These are phyloP conservation scores for Rhynchosporium agropyri DNA, from an alignment of 2,329 filamentous ascomycete genomes.

Conservation along the genomic window DNA sequence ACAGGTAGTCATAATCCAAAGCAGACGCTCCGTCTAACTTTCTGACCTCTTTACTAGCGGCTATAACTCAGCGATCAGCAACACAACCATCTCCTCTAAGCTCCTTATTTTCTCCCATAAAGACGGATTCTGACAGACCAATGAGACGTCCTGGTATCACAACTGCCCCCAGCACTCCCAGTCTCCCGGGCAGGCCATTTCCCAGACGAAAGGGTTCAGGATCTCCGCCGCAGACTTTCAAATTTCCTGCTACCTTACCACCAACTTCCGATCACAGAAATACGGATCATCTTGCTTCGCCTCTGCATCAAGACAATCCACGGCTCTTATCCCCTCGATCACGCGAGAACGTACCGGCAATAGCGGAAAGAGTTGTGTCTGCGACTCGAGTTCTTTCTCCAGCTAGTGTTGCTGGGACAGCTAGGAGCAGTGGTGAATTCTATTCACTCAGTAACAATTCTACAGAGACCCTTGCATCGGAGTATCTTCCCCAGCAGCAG, in stretches of 20 bases:
- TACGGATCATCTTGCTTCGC: constrained; percentile 19
- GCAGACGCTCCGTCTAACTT: neutral
- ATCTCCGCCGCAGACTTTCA: constrained; percentile 52
- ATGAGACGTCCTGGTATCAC: constrained; percentile 33
- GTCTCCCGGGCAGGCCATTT: constrained; percentile 43
- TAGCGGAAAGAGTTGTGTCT: constrained; percentile 61
- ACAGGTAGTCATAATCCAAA: constrained; percentile 44
- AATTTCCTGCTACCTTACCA: constrained; percentile 53
- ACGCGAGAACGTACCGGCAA: constrained; percentile 47
- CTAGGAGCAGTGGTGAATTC: constrained; percentile 90
- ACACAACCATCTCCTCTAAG: constrained; percentile 43
- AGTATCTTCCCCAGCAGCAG: constrained; percentile 67
- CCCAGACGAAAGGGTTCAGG: constrained; percentile 41
- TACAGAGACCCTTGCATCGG: constrained; percentile 87
- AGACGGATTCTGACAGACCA: constrained; percentile 34
- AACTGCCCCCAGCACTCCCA: constrained; percentile 47
- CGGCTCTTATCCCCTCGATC: constrained; percentile 38
- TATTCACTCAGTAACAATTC: constrained; percentile 96
- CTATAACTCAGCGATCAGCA: constrained; percentile 41
- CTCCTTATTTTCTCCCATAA: constrained; percentile 39
- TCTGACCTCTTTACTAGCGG: constrained; percentile 35
- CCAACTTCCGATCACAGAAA: constrained; percentile 36
- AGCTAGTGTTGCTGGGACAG: constrained; percentile 76
- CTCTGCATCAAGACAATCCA: constrained; percentile 24
- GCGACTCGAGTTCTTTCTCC: constrained; percentile 72